Base-by-base conservation (phyloP, 148 eudicot genomes). In the Chenopodium quinoa region DNA sequence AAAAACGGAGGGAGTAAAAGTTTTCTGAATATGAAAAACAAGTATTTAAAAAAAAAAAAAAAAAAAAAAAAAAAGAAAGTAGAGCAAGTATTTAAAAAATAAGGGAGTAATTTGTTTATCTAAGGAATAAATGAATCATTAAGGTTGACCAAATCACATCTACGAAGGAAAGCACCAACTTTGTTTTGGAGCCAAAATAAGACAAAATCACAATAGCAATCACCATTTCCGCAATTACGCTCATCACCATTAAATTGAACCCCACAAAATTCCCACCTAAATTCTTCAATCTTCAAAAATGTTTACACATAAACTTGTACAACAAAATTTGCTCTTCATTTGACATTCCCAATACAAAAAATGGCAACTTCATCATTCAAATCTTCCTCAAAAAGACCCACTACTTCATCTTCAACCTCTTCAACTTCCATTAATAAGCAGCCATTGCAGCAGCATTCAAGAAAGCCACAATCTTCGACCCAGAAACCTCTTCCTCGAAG, bases 341-440 rank as follows among this genome's bases (percentile, higher is more conserved):
- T 70, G 4, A 32, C n/a, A 3, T 20, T 37, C 19, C 12, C 73
- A 13, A 27, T 40, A 23, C 7, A 13, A 74, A 67, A 78, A 91
- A 56, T 92, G 96, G 90, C 93, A 1, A 82, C 88, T 25, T 84
- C 97, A 3, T 86, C 97, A 48, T 92, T 88, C 90, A 91, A 86
- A 82, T 90, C 94, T 47, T 86, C 82, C 67, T 81, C 94, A 69
- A 85, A 82, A 82, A 81, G 90, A 85, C 84, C 82, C 44, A 82
- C 48, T 19, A 31, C 87, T n/a, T 7, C 85, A 47, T 67, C 87
- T 9, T 16, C 84, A 29, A 54, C 82, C 66, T 7, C 68, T 37
- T n/a, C 79, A 79, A 71, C 67, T 31, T 23, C 27, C 29, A 37
- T 66, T 17, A 25, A 64, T 48, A 73, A 73, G 20, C 76, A 75